These are phyloP conservation scores for Brassica hybrid DNA, from an alignment of 441 rosid genomes.

Conservation along the genomic window DNA sequence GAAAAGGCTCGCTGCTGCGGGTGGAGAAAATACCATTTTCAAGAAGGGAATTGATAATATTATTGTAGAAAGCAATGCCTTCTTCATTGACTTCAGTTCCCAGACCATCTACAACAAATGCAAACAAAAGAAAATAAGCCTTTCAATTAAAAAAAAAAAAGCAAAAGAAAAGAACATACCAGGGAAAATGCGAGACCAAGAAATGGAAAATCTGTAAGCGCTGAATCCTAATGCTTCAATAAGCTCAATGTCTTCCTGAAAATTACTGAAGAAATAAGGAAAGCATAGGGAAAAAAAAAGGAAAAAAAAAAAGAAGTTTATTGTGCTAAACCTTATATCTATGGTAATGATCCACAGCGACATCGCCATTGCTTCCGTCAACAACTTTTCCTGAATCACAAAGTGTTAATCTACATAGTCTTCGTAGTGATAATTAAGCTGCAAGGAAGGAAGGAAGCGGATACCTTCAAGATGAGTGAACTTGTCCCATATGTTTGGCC, in stretches of 20 bases:
- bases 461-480: slow-evolving; percentile 72
- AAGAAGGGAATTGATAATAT: slow-evolving; percentile 79
- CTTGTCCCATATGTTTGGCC: slow-evolving; percentile 87
- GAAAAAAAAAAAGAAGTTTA: neutral
- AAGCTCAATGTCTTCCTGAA: slow-evolving; percentile 87
- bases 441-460: neutral
- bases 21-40: slow-evolving; percentile 65
- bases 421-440: neutral
- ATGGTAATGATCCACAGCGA: slow-evolving; percentile 95
- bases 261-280: slow-evolving; percentile 7
- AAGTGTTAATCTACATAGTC: neutral
- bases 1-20: slow-evolving; percentile 31
- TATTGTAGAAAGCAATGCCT: slow-evolving; percentile 83
- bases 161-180: no score
- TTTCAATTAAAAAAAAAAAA: no score
- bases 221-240: slow-evolving; percentile 72
- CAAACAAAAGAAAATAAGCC: slow-evolving; percentile 7
- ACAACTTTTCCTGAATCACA: slow-evolving; percentile 61
- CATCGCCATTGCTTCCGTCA: slow-evolving; percentile 82
- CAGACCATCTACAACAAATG: slow-evolving; percentile 68
- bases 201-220: slow-evolving; percentile 90
- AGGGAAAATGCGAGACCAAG: slow-evolving; percentile 94
- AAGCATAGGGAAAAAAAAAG: no score
- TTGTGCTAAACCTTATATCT: slow-evolving; percentile 67
- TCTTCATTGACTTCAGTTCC: slow-evolving; percentile 76